Evolutionary conservation across 257 asterid genomes (phyloP).

Genomic region (Przewalskia tangutica): DNA sequence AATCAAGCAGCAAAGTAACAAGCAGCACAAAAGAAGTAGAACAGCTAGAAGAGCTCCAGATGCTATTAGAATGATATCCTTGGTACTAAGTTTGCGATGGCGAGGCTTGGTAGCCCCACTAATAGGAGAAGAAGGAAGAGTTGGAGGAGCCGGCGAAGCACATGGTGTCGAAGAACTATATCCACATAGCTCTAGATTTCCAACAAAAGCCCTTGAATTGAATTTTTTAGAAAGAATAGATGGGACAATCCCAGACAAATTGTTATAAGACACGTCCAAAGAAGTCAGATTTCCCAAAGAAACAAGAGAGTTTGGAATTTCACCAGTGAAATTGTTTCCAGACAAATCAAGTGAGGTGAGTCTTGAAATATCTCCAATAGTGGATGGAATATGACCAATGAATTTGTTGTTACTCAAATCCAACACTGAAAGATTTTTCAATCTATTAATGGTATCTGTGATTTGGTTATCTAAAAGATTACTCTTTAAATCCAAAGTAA

Average conservation of each 20-base stretch:
- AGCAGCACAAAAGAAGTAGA: conserved; percentile 32
- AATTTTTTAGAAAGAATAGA: conserved; percentile 44
- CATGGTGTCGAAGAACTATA: conserved; percentile 47
- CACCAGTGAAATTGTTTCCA: conserved; percentile 54
- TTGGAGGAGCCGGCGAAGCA: conserved; percentile 35
- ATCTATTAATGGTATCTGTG: conserved; percentile 26
- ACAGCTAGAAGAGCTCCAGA: conserved; percentile 36
- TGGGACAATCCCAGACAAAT: conserved; percentile 71
- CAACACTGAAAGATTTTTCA: conserved; percentile 38
- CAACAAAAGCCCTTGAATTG: conserved; percentile 67
- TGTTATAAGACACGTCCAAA: conserved; percentile 66
- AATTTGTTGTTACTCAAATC: conserved; percentile 42
- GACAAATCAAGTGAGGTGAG: conserved; percentile 56
- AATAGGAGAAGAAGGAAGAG: conserved; percentile 27
- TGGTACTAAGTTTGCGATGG: conserved; percentile 27
- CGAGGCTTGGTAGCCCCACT: conserved; percentile 6
- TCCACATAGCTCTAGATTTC: conserved; percentile 76
- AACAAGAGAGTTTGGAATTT: conserved; percentile 50
- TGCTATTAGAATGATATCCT: conserved; percentile 40
- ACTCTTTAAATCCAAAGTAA: conserved; percentile 20
- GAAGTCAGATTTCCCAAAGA: conserved; percentile 36
- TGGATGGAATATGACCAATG: conserved; percentile 43
- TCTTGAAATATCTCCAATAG: conserved; percentile 39
- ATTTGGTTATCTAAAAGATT: conserved; percentile 40
- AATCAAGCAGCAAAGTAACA: conserved; percentile 31